Base-by-base conservation (phyloP, 345 rosid species). In the Corchorus olitorius region DNA sequence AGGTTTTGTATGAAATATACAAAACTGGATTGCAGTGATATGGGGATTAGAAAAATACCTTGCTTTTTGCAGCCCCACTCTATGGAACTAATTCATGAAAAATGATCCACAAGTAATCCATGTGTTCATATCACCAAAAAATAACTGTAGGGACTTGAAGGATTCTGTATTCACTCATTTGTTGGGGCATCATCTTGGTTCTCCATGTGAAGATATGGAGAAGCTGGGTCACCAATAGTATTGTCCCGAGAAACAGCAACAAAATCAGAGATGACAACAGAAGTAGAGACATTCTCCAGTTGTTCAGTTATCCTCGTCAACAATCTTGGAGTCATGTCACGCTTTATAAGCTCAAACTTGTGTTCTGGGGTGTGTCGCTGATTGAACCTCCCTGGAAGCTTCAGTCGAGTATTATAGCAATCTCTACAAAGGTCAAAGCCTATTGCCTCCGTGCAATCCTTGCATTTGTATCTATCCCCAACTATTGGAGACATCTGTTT, bases 381-480 rank as follows among this genome's bases (percentile, higher is more conserved):
- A 81, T 93, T 95, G 81, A 95, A 95, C 63, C 98, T 87, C 61
- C 99, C 98, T 2, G 96, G 91, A 73, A 79, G 86, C 80, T 85
- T 89, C 7, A 88, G 84, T 62, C 76, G 59, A 70, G 87, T 85
- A 70, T 84, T 87, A 79, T 87, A 92, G 84, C 97, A 95, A 65
- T 85, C 90, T 80, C 90, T 88, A 77, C 99, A 93, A 41, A 95
- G 97, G 82, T 95, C 96, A 76, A 90, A 95, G 22, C 99, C 99
- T 0, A 85, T 56, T 11, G 11, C 2, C 75, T 93, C 97, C 45
- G 78, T 75, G 70, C 99, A 95, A 77, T 88, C 92, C 73, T 60
- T 73, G 87, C 97, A 93, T 69, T 12, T 80, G 87, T 92, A 92
- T 79, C 98, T 78, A 19, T 89, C 91, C 8, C 99, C 99, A 46